Base-by-base conservation (phyloP, 2,329 filamentous ascomycete genomes). In the Zymoseptoria brevis region DNA sequence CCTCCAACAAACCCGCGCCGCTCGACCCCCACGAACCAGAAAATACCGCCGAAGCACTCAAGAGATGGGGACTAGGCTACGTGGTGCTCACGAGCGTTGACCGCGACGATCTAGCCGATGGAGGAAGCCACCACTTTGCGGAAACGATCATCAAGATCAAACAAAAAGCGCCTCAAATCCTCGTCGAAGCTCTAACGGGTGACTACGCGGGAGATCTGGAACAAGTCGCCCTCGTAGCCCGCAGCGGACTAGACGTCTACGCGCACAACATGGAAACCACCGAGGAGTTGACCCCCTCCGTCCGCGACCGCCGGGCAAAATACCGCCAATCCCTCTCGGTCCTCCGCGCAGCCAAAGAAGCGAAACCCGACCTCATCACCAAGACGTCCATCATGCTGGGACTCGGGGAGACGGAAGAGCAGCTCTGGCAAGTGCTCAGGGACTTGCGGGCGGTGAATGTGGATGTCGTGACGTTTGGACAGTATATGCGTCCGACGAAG, bases 401-500 rank as follows among this genome's bases (percentile, higher is more conserved):
- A 3, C 77, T 99, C 4, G 94, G 94, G 11, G 94, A 99, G 81
- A 91, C 87, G 24, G 92, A 97, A 69, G 83, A 88, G 19, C 88
- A 97, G 76, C 75, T 99, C 0, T 87, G 85, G 83, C 84, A 89
- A 63, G 85, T 93, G 0, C 76, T 97, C 60, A 83, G 80, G 84
- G 89, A 95, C 73, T 82, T 99, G 11, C 84, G 94, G 59, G 86
- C 86, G 65, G 83, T 85, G 59, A 80, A 89, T 61, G 92, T 96
- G 52, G 94, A 99, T 68, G 90, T 99, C 11, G 91, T 99, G 59
- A 99, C 94, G 0, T 99, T 99, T 67, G 94, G 94, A n/a, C 94
- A 99, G 79, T 99, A 99, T 79, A 99, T 99, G 94, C 89, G 93
- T 9, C 94, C 94, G 1, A 99, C 94, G 4, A 99, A 97, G 81